phyloP scores from a whole-genome alignment of 257 asterid species.

The Solanum pimpinellifolium region DNA sequence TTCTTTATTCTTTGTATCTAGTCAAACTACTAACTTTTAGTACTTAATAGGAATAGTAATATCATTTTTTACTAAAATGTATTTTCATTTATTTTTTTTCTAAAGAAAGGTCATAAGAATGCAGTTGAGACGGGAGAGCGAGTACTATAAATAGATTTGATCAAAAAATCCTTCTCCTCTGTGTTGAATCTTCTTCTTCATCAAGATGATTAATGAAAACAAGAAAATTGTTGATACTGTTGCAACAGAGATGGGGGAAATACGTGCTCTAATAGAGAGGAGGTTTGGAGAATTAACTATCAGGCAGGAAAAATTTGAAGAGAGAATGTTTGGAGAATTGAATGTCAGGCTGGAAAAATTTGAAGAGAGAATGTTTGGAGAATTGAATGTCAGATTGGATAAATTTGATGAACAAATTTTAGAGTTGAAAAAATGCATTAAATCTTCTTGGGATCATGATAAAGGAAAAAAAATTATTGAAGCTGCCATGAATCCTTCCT shows the following conservation, averaged over 20 bases:
- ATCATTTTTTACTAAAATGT: background rate
- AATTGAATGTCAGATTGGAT: background rate
- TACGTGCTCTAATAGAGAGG: background rate
- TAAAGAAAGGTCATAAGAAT: background rate
- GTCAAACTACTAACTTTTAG: background rate
- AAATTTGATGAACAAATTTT: background rate
- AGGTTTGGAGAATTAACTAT: too few relatives aligned
- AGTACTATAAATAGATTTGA: background rate
- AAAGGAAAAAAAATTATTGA: background rate
- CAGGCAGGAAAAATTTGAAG: too few relatives aligned
- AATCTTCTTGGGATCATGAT: background rate
- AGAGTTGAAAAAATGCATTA: background rate
- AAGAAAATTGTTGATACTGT: background rate
- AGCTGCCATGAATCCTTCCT: background rate
- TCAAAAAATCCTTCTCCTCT: background rate
- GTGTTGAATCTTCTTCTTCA: background rate
- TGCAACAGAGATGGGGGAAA: background rate
- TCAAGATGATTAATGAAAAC: background rate
- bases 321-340: background rate
- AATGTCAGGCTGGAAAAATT: background rate
- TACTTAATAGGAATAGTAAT: too few relatives aligned
- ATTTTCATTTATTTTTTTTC: background rate
- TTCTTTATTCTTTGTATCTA: background rate
- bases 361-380: background rate
- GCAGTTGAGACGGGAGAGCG: background rate